Percentiles rank a stretch among this genome's conserved stretches.
Conservation (phyloP, 176 grass and related monocot species). For the Ananas comosus region DNA sequence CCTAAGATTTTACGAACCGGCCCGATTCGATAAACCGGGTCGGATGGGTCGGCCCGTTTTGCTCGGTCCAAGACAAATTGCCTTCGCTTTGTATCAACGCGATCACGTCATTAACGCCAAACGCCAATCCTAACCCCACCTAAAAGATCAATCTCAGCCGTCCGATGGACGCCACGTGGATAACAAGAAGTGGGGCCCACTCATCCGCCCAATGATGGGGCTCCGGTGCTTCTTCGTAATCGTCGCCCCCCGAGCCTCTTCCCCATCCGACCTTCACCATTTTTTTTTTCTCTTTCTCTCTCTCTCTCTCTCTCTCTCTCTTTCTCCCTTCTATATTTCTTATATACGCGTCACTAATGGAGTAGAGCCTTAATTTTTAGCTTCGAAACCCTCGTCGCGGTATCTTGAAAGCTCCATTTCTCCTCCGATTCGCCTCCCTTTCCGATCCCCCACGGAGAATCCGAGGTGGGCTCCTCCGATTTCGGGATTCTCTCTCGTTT, state of each 20-base stretch:
- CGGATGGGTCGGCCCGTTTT: too few relatives aligned
- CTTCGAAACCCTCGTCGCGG: background rate
- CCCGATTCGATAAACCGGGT: too few relatives aligned
- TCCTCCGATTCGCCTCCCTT: background rate
- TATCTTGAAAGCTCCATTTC: background rate
- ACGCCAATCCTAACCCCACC: too few relatives aligned
- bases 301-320: background rate
- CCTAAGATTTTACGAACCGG: too few relatives aligned
- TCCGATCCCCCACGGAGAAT: background rate
- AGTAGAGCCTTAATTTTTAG: background rate
- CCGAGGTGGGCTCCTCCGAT: background rate
- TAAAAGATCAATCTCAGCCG: too few relatives aligned
- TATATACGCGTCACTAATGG: background rate
- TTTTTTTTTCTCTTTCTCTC: too few relatives aligned
- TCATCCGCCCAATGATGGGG: background rate
- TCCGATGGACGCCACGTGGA: too few relatives aligned
- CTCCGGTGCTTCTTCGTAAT: conserved; percentile 15
- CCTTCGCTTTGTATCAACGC: too few relatives aligned
- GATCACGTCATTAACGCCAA: too few relatives aligned
- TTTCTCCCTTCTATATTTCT: background rate
- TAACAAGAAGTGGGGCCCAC: background rate
- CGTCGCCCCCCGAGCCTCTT: conserved; percentile 17
- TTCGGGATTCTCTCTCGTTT: background rate
- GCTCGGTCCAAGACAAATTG: too few relatives aligned
- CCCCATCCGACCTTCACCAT: background rate